These are phyloP conservation scores for Colletotrichum lini DNA, from an alignment of 2,329 filamentous ascomycete species.

Conservation along the genomic window DNA sequence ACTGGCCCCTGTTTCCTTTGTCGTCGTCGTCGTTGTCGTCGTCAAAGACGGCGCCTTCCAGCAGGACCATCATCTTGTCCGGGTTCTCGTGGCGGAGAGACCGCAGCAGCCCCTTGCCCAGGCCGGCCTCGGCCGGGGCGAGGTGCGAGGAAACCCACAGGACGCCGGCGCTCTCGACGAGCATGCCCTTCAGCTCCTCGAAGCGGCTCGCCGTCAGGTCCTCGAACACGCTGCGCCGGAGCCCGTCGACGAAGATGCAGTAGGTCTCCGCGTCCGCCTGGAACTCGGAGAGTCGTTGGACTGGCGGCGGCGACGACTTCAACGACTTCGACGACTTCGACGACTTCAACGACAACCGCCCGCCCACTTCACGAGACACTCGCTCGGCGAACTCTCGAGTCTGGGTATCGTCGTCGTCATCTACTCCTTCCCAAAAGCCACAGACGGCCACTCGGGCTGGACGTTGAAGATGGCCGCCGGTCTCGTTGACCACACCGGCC, in stretches of 20 bases:
- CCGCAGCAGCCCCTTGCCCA: constrained; percentile 6
- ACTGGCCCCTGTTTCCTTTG: background rate
- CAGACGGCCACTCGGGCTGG: constrained; percentile 1
- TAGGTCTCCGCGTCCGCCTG: background rate
- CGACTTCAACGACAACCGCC: background rate
- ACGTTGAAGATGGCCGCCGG: background rate
- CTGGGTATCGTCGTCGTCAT: background rate
- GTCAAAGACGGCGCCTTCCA: background rate
- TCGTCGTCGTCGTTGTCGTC: too few species aligned
- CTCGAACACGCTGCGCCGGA: constrained; percentile 45
- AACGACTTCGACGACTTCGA: too few species aligned
- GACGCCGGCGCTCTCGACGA: constrained; percentile 3
- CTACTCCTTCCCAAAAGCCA: background rate
- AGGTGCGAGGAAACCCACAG: constrained; percentile 1
- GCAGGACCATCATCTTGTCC: constrained; percentile 3
- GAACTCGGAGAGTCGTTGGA: background rate
- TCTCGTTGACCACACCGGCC: background rate
- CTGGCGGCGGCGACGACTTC: background rate
- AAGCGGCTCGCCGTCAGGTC: constrained; percentile 46
- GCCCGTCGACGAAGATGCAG: constrained; percentile 23
- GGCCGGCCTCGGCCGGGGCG: background rate
- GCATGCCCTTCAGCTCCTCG: constrained; percentile 15
- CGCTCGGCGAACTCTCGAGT: background rate
- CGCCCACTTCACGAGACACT: background rate
- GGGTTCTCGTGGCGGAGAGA: constrained; percentile 12